These are phyloP conservation scores for Bauhinia variegata DNA, from an alignment of 306 rosid species.

Conservation along the genomic window DNA sequence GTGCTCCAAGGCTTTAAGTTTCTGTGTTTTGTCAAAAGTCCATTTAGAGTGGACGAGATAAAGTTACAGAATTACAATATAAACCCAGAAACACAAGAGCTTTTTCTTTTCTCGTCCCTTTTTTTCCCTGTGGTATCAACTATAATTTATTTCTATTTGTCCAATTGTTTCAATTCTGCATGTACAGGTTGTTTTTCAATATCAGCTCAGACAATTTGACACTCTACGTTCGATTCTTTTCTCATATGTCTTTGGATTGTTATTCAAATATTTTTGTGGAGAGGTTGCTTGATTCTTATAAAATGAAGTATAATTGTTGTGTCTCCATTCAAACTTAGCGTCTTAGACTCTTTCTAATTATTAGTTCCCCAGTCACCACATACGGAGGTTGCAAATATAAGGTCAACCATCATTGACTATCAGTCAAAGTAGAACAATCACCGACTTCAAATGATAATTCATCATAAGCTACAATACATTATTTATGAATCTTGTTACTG, in stretches of 20 bases:
- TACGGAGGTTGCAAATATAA: conserved; percentile 1
- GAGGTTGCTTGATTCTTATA: conserved; percentile 18
- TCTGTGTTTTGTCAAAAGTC: background rate
- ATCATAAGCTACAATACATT: background rate
- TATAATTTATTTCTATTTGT: background rate
- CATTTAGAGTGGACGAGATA: background rate
- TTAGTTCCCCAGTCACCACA: background rate
- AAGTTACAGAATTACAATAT: no score
- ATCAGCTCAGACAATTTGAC: conserved; percentile 8
- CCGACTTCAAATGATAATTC: background rate
- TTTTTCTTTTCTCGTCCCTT: no score
- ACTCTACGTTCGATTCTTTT: background rate
- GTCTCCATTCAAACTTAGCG: background rate
- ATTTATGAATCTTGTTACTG: conserved; percentile 8
- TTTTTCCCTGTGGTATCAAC: background rate
- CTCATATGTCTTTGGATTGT: background rate
- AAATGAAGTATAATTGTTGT: background rate
- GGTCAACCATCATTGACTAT: conserved; percentile 28
- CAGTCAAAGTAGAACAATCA: background rate
- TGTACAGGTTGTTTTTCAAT: background rate
- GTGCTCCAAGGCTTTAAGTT: background rate
- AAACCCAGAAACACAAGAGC: no score
- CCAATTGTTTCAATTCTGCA: background rate
- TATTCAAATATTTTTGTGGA: background rate
- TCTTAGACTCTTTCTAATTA: background rate